phyloP scores from a whole-genome alignment of 768 basidiomycete genomes.

The Hygrophorus pudorinus region DNA sequence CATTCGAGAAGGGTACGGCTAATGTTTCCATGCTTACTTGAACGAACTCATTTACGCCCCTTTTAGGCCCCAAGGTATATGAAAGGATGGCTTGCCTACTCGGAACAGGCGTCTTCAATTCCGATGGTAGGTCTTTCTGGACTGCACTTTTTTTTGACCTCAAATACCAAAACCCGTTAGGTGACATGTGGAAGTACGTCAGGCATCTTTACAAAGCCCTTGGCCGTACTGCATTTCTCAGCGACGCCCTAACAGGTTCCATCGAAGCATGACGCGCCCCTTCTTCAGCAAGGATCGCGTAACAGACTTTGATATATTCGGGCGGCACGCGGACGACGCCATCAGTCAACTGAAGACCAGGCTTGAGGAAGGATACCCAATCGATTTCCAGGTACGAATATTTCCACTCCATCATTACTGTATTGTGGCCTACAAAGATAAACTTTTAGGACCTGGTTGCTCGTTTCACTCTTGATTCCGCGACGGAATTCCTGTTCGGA shows the following conservation, averaged over 20 bases:
- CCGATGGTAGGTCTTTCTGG: constrained; percentile 33
- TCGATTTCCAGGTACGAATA: constrained; percentile 63
- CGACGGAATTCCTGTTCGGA: constrained; percentile 53
- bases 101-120: constrained; percentile 51
- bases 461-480: constrained; percentile 54
- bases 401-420: too few relatives aligned
- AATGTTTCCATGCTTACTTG: neutral
- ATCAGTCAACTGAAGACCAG: constrained; percentile 34
- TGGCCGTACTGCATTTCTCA: too few relatives aligned
- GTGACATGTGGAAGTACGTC: neutral
- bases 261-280: constrained; percentile 53
- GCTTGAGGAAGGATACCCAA: constrained; percentile 33
- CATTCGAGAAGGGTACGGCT: constrained; percentile 36
- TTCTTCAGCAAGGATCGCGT: constrained; percentile 58
- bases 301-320: constrained; percentile 54
- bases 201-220: too few relatives aligned
- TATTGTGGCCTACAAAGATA: too few relatives aligned
- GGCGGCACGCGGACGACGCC: constrained; percentile 37
- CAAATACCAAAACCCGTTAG: too few relatives aligned
- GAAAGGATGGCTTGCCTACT: constrained; percentile 31
- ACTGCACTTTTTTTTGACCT: too few relatives aligned
- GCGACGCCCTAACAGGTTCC: neutral
- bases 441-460: constrained; percentile 29
- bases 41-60: too few relatives aligned
- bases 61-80: too few relatives aligned